A percentile compares a stretch with the other conserved stretches of the same genome.
These are phyloP conservation scores for Arthroderma uncinatum DNA, from an alignment of 2,329 filamentous ascomycete species.

Conservation along the genomic window DNA sequence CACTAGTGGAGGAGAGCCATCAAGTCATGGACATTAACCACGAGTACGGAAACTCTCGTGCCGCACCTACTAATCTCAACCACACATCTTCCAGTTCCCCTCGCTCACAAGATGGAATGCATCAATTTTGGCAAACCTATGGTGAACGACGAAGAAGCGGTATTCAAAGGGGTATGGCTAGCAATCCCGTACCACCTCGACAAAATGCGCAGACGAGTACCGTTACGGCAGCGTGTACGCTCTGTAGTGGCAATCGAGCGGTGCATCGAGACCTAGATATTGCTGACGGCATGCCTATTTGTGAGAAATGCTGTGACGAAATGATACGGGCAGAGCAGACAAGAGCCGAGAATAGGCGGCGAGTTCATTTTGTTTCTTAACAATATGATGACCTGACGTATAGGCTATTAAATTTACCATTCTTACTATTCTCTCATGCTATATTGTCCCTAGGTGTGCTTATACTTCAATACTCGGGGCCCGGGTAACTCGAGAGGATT, in stretches of 20 bases:
- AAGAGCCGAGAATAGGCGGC: neutral
- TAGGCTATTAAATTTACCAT: too few species aligned
- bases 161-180: neutral
- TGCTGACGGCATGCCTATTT: slow-evolving; percentile 5
- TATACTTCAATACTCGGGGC: too few species aligned
- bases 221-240: neutral
- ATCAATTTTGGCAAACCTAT: neutral
- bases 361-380: neutral
- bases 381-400: too few species aligned
- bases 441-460: too few species aligned
- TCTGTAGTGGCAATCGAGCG: neutral
- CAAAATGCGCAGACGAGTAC: neutral
- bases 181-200: neutral
- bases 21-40: neutral
- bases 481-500: too few species aligned
- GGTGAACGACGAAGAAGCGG: neutral
- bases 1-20: neutral
- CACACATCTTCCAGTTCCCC: neutral
- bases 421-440: too few species aligned
- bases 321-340: slow-evolving; percentile 4
- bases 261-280: slow-evolving; percentile 4
- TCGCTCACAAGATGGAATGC: neutral
- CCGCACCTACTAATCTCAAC: neutral
- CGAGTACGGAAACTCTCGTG: neutral
- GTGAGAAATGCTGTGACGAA: slow-evolving; percentile 7